A percentile compares a stretch with the other conserved stretches of the same genome.
Conservation (phyloP, 495 filamentous ascomycete species). For the Bacidia rubella region DNA sequence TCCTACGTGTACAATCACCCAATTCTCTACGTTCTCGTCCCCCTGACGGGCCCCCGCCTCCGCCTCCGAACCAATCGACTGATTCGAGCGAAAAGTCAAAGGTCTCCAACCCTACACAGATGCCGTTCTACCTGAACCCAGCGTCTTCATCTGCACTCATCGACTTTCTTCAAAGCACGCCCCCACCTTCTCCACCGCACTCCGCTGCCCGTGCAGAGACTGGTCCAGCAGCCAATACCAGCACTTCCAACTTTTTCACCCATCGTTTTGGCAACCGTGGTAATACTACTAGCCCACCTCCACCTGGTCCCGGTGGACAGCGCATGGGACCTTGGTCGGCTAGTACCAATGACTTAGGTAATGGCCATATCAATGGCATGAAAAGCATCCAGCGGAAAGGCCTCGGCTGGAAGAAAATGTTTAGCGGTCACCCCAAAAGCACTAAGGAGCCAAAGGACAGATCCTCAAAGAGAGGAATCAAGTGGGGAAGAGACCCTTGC, state of each 20-base stretch:
- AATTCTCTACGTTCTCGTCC: constrained; percentile 1
- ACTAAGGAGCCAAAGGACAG: constrained; percentile 11
- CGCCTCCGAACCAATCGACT: constrained; percentile 1
- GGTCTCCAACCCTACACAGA: constrained; percentile 14
- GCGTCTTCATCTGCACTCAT: constrained; percentile 17
- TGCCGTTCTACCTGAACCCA: constrained; percentile 18
- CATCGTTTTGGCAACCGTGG: not conserved
- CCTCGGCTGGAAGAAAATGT: constrained; percentile 16
- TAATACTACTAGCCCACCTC: constrained; percentile 2
- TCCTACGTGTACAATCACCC: not conserved
- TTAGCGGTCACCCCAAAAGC: constrained; percentile 8
- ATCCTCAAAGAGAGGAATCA: not conserved
- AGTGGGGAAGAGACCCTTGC: constrained; percentile 9
- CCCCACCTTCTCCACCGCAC: constrained; percentile 16
- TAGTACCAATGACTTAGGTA: not conserved
- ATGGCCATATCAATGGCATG: not conserved
- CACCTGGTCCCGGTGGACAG: constrained; percentile 6
- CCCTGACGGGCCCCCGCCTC: constrained; percentile 1
- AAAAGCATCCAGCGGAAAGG: constrained; percentile 7
- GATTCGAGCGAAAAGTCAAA: constrained; percentile 7
- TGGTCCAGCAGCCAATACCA: constrained; percentile 1
- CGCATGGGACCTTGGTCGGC: constrained; percentile 4
- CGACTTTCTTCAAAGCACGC: constrained; percentile 18
- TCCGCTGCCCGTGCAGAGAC: constrained; percentile 6
- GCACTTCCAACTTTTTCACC: constrained; percentile 5